A percentile compares a stretch with the other conserved stretches of the same genome.
Evolutionary conservation across 2,329 filamentous ascomycete species (phyloP).

Genomic region (Colletotrichum musae): DNA sequence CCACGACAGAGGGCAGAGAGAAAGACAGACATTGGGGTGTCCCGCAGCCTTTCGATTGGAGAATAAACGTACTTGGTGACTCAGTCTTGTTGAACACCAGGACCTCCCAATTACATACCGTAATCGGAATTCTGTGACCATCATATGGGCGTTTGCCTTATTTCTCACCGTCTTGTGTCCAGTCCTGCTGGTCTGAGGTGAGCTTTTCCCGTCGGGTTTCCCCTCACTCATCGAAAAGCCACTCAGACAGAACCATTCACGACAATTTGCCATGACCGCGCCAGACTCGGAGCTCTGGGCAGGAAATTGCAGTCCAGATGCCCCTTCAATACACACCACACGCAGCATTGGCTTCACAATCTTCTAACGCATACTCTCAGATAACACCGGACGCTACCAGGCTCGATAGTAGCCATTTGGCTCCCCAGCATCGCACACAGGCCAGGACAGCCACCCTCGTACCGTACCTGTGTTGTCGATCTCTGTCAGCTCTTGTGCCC

Average conservation of each 20-base stretch:
- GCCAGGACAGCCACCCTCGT: slow-evolving; percentile 10
- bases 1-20: not conserved
- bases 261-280: not conserved
- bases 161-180: not conserved
- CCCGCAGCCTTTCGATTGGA: no score
- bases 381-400: not conserved
- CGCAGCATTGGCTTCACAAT: not conserved
- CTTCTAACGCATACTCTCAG: not conserved
- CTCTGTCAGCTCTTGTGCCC: slow-evolving; percentile 13
- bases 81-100: not conserved
- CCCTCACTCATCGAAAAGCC: slow-evolving; percentile 10
- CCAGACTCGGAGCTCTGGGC: not conserved
- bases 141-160: not conserved
- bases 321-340: not conserved
- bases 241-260: not conserved
- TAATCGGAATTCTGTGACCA: slow-evolving; percentile 14
- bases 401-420: not conserved
- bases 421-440: not conserved
- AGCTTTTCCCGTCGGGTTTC: slow-evolving; percentile 23
- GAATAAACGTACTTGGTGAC: no score
- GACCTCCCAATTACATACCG: slow-evolving; percentile 9
- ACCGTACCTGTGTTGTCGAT: slow-evolving; percentile 25
- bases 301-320: not conserved
- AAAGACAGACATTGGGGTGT: not conserved
- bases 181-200: slow-evolving; percentile 20